phyloP scores from a whole-genome alignment of 352 stramenopile genomes.

The Phytophthora fragariae region DNA sequence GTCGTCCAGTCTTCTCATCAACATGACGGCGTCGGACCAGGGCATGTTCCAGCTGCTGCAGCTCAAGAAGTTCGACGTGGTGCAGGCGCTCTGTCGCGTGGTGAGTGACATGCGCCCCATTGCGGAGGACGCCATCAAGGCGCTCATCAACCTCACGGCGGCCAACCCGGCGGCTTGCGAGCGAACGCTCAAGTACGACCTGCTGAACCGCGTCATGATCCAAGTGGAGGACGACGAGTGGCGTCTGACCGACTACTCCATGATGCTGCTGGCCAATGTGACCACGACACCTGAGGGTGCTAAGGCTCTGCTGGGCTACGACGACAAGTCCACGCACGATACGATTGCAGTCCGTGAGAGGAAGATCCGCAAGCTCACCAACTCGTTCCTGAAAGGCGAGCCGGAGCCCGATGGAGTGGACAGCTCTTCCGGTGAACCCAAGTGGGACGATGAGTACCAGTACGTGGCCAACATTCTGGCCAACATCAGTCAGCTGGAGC shows the following conservation, averaged over 20 bases:
- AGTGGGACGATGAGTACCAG: constrained; percentile 91
- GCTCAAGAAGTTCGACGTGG: constrained; percentile 73
- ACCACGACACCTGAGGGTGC: constrained; percentile 75
- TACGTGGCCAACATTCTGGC: constrained; percentile 88
- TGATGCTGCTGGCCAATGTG: constrained; percentile 90
- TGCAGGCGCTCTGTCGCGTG: constrained; percentile 80
- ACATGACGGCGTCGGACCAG: constrained; percentile 86
- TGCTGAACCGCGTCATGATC: constrained; percentile 89
- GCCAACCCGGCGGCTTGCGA: constrained; percentile 72
- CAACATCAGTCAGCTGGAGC: constrained; percentile 86
- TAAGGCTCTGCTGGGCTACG: constrained; percentile 71
- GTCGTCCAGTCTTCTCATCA: constrained; percentile 80
- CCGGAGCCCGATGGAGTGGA: constrained; percentile 83
- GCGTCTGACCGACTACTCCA: constrained; percentile 84
- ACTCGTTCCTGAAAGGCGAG: constrained; percentile 73
- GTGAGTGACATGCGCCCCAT: constrained; percentile 88
- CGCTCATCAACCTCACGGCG: constrained; percentile 88
- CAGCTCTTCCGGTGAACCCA: constrained; percentile 69
- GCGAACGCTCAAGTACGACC: constrained; percentile 77
- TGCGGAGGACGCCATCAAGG: constrained; percentile 87
- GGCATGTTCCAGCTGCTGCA: constrained; percentile 81
- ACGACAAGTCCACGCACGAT: constrained; percentile 53
- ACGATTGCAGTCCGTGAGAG: constrained; percentile 72
- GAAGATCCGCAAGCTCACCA: constrained; percentile 83
- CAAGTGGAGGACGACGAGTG: constrained; percentile 86